Evolutionary conservation across 352 stramenopile species (phyloP), one percentile per base, ranked within the genome.

Genomic region (Pythium dissotocum): DNA sequence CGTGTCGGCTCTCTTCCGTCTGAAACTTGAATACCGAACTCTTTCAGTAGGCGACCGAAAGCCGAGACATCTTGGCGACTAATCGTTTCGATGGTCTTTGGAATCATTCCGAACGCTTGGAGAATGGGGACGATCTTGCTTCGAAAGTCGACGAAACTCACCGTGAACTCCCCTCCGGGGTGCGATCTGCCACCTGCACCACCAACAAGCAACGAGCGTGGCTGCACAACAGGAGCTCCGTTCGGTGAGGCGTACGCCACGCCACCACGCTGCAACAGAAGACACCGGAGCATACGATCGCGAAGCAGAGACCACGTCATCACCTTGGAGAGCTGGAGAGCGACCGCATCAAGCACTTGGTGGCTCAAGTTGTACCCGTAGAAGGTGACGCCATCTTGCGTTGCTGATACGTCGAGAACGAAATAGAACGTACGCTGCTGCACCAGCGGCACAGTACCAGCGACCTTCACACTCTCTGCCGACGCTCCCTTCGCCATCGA

Each of bases 281-380:
- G 63, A 61, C 65, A 80, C 9, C 76, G 72, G n/a, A 91, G 61
- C 32, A 95, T 53, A 4, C 72, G 80, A 61, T 90, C 80, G 6
- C 87, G 85, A 60, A 95, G 76, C 55, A 82, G 72, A n/a, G 60
- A 84, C 87, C 87, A 95, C 28, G 85, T 95, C 26, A 91, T 56
- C 44, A 91, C 70, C 12, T 81, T 76, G 9, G 85, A 77, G 9
- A 88, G 58, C 44, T 90, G 74, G 8, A 79, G 74, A 4, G 82
- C 63, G 28, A 95, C 65, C 2, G 71, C 73, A 24, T 95, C 87
- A 16, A 90, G 69, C 14, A 93, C 69, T 48, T 77, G 70, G 1
- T 70, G 65, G 46, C 85, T 91, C 77, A 93, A 84, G 59, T 95
- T 95, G 75, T 95, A 95, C 52, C 78, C 87, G 54, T 88, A 90